These are phyloP conservation scores for Tagetes erecta DNA, from an alignment of 129 eudicot genomes.

Conservation along the genomic window DNA sequence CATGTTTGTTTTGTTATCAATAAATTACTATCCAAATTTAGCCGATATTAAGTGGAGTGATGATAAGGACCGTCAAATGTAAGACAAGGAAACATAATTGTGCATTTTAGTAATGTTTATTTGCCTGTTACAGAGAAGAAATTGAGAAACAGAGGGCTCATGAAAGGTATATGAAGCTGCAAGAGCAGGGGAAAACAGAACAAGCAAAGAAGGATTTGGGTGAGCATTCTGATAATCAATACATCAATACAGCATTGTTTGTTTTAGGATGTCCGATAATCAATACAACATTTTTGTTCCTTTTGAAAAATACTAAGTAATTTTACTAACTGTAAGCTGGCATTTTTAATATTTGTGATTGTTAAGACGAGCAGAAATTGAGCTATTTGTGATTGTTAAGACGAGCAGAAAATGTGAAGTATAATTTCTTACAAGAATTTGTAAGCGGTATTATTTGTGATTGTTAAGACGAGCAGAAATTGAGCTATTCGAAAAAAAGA, in stretches of 20 bases:
- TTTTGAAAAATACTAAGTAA: no score
- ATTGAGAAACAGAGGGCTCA: constrained; percentile 91
- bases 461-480: neutral
- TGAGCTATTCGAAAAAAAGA: neutral
- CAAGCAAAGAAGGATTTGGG: constrained; percentile 98
- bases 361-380: no score
- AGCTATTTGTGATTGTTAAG: no score
- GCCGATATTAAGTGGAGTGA: neutral
- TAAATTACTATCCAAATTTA: neutral
- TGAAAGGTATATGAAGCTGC: constrained; percentile 95
- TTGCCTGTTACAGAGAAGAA: constrained; percentile 66
- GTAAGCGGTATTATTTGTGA: neutral
- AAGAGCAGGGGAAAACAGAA: constrained; percentile 97
- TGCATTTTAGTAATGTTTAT: neutral
- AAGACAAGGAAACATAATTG: neutral
- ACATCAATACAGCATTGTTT: no score
- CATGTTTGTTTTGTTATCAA: neutral
- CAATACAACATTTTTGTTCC: no score
- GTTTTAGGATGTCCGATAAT: no score
- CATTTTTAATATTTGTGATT: no score
- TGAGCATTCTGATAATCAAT: constrained; percentile 30
- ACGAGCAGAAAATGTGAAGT: no score
- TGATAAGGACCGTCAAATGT: neutral
- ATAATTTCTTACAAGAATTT: no score
- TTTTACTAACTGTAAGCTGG: no score